Conservation (phyloP, 352 stramenopile species). For the Phytophthora hybrid region DNA sequence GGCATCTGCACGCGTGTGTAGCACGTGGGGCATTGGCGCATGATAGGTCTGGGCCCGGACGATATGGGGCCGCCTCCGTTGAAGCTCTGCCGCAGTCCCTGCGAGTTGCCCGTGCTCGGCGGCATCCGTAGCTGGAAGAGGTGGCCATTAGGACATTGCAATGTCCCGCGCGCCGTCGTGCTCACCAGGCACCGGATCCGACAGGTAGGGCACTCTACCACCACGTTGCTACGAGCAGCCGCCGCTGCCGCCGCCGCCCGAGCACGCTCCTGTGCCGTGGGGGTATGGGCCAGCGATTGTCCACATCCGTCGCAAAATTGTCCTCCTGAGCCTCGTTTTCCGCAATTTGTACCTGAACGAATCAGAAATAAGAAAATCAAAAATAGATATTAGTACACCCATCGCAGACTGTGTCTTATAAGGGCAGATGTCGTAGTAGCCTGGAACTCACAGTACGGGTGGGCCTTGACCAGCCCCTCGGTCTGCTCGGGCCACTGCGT, state of each 20-base stretch:
- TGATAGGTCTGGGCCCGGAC: constrained; percentile 60
- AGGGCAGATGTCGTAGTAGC: background rate
- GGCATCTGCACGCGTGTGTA: constrained; percentile 91
- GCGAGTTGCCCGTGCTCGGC: constrained; percentile 49
- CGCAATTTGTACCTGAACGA: constrained; percentile 71
- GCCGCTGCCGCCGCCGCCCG: constrained; percentile 58
- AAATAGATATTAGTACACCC: background rate
- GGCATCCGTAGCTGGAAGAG: constrained; percentile 82
- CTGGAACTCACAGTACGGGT: constrained; percentile 72
- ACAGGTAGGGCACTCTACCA: constrained; percentile 79
- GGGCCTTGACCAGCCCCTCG: constrained; percentile 83
- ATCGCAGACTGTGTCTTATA: too few species aligned
- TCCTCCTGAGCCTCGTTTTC: constrained; percentile 73
- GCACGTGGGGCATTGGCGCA: constrained; percentile 89
- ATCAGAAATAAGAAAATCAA: constrained; percentile 3
- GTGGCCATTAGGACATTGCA: constrained; percentile 82
- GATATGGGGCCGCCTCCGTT: constrained; percentile 26
- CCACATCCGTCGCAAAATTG: constrained; percentile 82
- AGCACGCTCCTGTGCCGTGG: constrained; percentile 75
- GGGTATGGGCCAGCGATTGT: constrained; percentile 75
- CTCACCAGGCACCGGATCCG: constrained; percentile 83
- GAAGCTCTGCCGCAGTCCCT: constrained; percentile 50
- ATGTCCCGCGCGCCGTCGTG: constrained; percentile 70
- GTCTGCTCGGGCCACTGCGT: constrained; percentile 89
- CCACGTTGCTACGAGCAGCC: constrained; percentile 69